These are phyloP conservation scores for Fusarium solani-melongenae DNA, from an alignment of 2,329 filamentous ascomycete species.

Conservation along the genomic window DNA sequence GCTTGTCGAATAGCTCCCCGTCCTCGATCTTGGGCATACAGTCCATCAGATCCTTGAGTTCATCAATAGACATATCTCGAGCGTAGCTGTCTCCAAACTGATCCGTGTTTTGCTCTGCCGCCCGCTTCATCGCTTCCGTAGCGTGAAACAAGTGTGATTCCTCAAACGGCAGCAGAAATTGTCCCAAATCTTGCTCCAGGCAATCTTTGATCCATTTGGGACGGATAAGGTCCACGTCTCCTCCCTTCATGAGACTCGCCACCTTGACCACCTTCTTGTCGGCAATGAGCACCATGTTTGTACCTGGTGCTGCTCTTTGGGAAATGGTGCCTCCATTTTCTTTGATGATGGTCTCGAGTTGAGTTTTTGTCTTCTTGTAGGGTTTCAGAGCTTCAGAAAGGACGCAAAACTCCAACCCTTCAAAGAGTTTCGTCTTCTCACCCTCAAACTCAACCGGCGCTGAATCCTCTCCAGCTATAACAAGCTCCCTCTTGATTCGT, in stretches of 20 bases:
- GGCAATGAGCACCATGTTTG: slow-evolving; percentile 77
- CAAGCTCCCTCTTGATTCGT: slow-evolving; percentile 74
- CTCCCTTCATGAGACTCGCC: slow-evolving; percentile 81
- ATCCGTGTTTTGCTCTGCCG: slow-evolving; percentile 75
- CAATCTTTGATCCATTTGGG: slow-evolving; percentile 89
- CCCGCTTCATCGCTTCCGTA: slow-evolving; percentile 63
- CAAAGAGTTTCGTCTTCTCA: slow-evolving; percentile 74
- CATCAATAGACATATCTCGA: slow-evolving; percentile 72
- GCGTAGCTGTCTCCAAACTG: slow-evolving; percentile 85
- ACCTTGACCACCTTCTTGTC: slow-evolving; percentile 87
- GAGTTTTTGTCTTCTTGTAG: slow-evolving; percentile 78
- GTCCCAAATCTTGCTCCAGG: slow-evolving; percentile 67
- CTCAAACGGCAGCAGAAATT: slow-evolving; percentile 72
- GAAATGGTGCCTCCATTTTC: slow-evolving; percentile 83
- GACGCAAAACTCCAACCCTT: slow-evolving; percentile 83
- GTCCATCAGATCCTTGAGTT: slow-evolving; percentile 66
- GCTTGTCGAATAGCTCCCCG: slow-evolving; percentile 54
- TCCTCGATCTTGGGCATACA: slow-evolving; percentile 63
- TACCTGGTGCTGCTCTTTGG: slow-evolving; percentile 74
- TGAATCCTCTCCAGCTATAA: slow-evolving; percentile 76
- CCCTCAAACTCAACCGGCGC: slow-evolving; percentile 60
- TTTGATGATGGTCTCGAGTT: slow-evolving; percentile 85
- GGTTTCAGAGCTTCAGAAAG: slow-evolving; percentile 80
- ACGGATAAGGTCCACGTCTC: slow-evolving; percentile 77
- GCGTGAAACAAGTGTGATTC: slow-evolving; percentile 78